Evolutionary conservation across 1,284 basidiomycete genomes (phyloP), one percentile per base, ranked within the genome.

Genomic region (Schizophyllum amplum): DNA sequence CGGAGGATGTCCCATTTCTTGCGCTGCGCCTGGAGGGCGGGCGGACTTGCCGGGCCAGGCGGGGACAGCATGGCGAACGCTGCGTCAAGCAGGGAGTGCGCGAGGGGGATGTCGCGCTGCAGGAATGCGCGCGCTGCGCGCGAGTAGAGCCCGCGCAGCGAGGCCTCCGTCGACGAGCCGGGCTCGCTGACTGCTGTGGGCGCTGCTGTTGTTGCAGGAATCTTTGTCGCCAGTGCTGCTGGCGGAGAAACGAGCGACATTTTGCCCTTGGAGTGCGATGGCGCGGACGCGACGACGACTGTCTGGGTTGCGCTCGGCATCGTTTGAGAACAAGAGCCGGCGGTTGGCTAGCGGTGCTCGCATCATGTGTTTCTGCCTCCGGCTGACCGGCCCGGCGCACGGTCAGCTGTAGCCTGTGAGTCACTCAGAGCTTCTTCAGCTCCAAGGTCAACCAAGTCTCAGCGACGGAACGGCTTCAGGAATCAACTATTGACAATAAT

Each of bases 1-100:
- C 89, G 79, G 4, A 92, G 80, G 55, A 92, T 82, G 63, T 92
- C 89, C 90, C 90, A 92, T 72, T 90, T 90, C 54, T 52, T 57
- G 21, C 84, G 75, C 17, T 87, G 78, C 59, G 83, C 75, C 13
- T 78, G 73, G 54, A 75, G 68, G 4, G 87, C 72, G 13, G 69
- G 57, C 64, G 85, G 82, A 3, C 13, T 9, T 25, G 73, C 71
- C 0, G 64, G 59, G 1, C 62, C 59, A 4, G 84, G 84, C 2
- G 85, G 75, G 9, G 73, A 68, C 20, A 90, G 62, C 42, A 87
- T 68, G 23, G 78, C 65, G 66, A 90, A 88, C 0, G 87, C 89
- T n/a, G 85, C 81, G 46, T 77, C 71, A 26, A 90, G 67, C 33
- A 91, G 74, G 1, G 82, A 77, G 59, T 85, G 72, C 0, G 88